Percentiles rank a stretch among this genome's conserved stretches.
phyloP scores from a whole-genome alignment of 1,284 basidiomycete species.

The Golubevia sp. region DNA sequence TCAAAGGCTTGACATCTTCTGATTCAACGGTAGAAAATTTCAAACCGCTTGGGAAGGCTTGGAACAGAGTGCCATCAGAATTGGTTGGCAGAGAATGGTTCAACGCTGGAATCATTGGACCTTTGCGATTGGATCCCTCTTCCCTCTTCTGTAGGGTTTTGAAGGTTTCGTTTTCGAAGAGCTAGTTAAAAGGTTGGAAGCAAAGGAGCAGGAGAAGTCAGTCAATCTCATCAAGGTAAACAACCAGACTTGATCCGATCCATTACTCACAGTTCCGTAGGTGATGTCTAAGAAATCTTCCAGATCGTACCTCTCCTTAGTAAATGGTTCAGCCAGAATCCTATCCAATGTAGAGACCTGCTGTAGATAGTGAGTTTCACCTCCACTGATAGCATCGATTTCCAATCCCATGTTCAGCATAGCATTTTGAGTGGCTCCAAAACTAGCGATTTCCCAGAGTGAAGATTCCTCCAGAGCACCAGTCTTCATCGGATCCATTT shows the following conservation, averaged over 20 bases:
- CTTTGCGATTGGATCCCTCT: conserved; percentile 7
- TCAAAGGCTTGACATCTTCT: neutral
- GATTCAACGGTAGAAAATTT: conserved; percentile 3
- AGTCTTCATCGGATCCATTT: conserved; percentile 46
- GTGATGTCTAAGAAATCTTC: conserved; percentile 60
- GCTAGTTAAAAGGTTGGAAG: conserved; percentile 4
- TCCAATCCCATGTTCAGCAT: neutral
- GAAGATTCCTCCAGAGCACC: conserved; percentile 43
- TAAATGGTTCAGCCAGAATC: conserved; percentile 56
- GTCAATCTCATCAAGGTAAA: no score
- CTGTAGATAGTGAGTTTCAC: conserved; percentile 49
- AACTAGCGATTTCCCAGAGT: conserved; percentile 50
- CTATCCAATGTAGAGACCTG: conserved; percentile 41
- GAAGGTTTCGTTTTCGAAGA: conserved; percentile 50
- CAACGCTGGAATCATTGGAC: conserved; percentile 10
- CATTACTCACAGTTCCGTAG: conserved; percentile 27
- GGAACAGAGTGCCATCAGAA: neutral
- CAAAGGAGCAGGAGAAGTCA: no score
- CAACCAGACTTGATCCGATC: no score
- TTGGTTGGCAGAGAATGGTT: conserved; percentile 4
- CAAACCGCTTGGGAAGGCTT: neutral
- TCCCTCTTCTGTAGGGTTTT: conserved; percentile 31
- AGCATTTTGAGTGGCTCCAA: conserved; percentile 28
- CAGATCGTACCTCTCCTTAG: conserved; percentile 44
- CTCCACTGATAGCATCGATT: conserved; percentile 19